Percentiles rank a stretch among this genome's conserved stretches.
Evolutionary conservation across 768 basidiomycete genomes (phyloP).

Genomic region (Cyathus striatus): DNA sequence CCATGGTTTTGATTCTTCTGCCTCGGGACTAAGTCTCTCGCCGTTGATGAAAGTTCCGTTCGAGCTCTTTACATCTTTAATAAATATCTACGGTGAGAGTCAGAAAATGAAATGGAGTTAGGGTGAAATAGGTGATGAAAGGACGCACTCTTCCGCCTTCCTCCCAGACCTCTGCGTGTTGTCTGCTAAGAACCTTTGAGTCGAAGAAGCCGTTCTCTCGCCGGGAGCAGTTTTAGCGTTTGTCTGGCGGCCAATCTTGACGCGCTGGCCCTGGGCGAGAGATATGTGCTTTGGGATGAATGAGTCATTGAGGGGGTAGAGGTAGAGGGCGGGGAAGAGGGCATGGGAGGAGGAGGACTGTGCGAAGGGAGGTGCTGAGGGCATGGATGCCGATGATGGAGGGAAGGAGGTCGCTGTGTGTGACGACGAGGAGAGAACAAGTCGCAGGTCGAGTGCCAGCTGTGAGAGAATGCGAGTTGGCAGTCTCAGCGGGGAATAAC

Average conservation of each 20-base stretch:
- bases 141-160: conserved; percentile 72
- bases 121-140: neutral
- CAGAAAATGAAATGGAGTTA: conserved; percentile 6
- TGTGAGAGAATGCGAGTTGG: too few relatives aligned
- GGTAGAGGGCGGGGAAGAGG: conserved; percentile 45
- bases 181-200: conserved; percentile 86
- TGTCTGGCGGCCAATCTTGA: conserved; percentile 93
- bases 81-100: conserved; percentile 66
- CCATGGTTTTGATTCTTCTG: conserved; percentile 86
- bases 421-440: neutral
- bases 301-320: conserved; percentile 93
- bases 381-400: neutral
- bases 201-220: conserved; percentile 95
- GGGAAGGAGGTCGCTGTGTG: neutral
- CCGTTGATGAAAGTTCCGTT: conserved; percentile 99
- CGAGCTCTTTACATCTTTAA: conserved; percentile 97
- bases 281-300: conserved; percentile 93
- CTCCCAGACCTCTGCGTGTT: conserved; percentile 99
- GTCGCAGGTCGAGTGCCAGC: too few relatives aligned
- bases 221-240: conserved; percentile 92
- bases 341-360: neutral
- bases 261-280: conserved; percentile 60
- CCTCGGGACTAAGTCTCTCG: conserved; percentile 85
- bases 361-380: conserved; percentile 1
- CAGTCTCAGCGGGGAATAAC: too few relatives aligned